Percentiles rank a stretch among this genome's conserved stretches.
Evolutionary conservation across 345 rosid species (phyloP).

Genomic region (Linum usitatissimum): DNA sequence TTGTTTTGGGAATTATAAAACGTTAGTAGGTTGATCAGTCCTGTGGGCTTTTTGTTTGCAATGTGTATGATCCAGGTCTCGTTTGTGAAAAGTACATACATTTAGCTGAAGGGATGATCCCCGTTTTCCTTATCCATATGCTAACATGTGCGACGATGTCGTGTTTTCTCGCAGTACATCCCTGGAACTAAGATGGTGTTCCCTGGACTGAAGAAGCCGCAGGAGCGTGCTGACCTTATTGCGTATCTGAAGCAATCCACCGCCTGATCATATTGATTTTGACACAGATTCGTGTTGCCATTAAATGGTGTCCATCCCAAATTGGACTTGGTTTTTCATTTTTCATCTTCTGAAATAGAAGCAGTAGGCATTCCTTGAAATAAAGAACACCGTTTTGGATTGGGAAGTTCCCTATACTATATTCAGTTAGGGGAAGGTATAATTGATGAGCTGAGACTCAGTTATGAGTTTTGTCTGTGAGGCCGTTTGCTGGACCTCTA

Average conservation of each 20-base stretch:
- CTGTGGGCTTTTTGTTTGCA: too few species aligned
- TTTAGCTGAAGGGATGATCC: too few species aligned
- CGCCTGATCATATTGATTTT: slow-evolving; percentile 17
- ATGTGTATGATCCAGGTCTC: too few species aligned
- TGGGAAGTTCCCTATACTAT: not conserved
- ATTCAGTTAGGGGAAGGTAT: not conserved
- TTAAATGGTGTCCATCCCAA: not conserved
- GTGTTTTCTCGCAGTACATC: slow-evolving; percentile 52
- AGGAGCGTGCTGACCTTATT: slow-evolving; percentile 84
- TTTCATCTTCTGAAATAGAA: not conserved
- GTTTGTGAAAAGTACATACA: too few species aligned
- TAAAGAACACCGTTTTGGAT: not conserved
- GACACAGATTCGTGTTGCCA: not conserved
- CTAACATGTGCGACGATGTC: not conserved
- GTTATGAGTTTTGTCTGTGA: not conserved
- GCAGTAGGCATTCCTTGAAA: not conserved
- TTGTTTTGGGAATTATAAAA: too few species aligned
- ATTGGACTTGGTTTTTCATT: not conserved
- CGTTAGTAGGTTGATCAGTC: too few species aligned
- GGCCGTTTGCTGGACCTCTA: not conserved
- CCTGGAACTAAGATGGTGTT: slow-evolving; percentile 99
- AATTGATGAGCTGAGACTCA: not conserved
- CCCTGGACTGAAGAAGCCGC: slow-evolving; percentile 94
- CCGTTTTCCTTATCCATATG: too few species aligned
- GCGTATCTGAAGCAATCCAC: slow-evolving; percentile 82